Percentiles rank a stretch among this genome's conserved stretches.
phyloP scores from a whole-genome alignment of 129 eudicot genomes.

The Logfia minima region DNA sequence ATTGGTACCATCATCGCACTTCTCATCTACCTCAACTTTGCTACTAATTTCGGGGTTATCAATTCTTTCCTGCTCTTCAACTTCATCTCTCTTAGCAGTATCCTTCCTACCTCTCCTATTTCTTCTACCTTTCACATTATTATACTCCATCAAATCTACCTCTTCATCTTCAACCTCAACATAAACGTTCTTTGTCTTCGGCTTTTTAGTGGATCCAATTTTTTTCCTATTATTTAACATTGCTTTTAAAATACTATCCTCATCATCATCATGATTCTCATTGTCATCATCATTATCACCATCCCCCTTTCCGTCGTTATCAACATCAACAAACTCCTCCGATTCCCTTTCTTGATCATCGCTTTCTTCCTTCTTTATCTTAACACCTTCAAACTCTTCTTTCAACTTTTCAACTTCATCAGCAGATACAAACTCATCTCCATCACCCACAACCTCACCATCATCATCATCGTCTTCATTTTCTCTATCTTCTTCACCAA shows the following conservation, averaged over 20 bases:
- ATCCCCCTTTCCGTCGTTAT: constrained; percentile 27
- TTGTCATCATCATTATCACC: constrained; percentile 37
- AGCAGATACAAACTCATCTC: constrained; percentile 50
- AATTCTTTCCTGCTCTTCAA: constrained; percentile 33
- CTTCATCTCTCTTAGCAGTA: constrained; percentile 42
- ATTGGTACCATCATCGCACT: constrained; percentile 27
- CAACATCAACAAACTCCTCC: constrained; percentile 41
- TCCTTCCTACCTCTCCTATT: constrained; percentile 62
- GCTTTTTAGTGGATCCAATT: constrained; percentile 30
- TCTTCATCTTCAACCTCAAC: constrained; percentile 54
- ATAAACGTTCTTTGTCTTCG: constrained; percentile 34
- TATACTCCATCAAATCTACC: constrained; percentile 69
- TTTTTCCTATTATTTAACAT: constrained; percentile 61
- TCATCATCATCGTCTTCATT: constrained; percentile 23
- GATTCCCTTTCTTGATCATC: constrained; percentile 40
- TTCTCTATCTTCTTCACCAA: constrained; percentile 50
- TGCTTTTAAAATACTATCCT: constrained; percentile 58
- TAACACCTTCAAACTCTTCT: constrained; percentile 50
- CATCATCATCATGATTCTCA: constrained; percentile 28
- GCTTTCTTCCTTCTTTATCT: constrained; percentile 35
- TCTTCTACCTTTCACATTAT: constrained; percentile 61
- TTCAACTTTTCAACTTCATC: constrained; percentile 48
- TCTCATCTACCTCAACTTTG: constrained; percentile 37
- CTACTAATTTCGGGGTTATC: constrained; percentile 29
- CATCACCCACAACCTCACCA: constrained; percentile 40